These are phyloP conservation scores for Hypoxylon sp. DNA, from an alignment of 2,329 filamentous ascomycete species.

Conservation along the genomic window DNA sequence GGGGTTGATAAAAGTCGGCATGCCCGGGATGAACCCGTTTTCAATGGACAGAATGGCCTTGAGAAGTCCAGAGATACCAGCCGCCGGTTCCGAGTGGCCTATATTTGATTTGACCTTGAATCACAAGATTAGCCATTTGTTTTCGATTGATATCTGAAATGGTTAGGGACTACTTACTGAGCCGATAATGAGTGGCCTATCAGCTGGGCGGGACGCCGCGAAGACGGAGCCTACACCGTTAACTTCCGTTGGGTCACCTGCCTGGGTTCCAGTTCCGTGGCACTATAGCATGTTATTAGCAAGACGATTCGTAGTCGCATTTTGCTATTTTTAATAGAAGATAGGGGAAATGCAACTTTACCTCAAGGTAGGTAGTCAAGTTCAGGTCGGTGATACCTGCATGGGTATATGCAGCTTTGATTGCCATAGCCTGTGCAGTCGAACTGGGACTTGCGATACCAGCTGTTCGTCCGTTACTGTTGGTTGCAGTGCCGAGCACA, in stretches of 20 bases:
- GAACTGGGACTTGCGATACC: conserved; percentile 61
- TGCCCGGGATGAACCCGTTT: conserved; percentile 51
- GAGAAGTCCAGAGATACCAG: conserved; percentile 51
- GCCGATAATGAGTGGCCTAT: conserved; percentile 46
- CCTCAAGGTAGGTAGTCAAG: conserved; percentile 51
- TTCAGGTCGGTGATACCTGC: conserved; percentile 46
- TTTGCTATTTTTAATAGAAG: neutral
- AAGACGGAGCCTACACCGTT: conserved; percentile 53
- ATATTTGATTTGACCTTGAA: conserved; percentile 40
- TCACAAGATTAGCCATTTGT: neutral
- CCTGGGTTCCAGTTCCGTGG: conserved; percentile 61
- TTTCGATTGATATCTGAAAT: neutral
- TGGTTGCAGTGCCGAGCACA: conserved; percentile 55
- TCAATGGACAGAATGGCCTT: conserved; percentile 55
- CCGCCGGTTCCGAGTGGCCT: conserved; percentile 54
- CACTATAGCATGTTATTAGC: conserved; percentile 31
- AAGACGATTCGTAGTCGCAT: neutral
- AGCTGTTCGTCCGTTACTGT: conserved; percentile 58
- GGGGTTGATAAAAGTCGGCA: conserved; percentile 45
- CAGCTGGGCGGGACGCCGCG: neutral
- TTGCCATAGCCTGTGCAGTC: conserved; percentile 54
- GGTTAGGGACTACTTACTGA: conserved; percentile 25
- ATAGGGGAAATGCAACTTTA: neutral
- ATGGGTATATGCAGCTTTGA: conserved; percentile 53
- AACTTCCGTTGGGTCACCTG: conserved; percentile 60